Evolutionary conservation across 2,329 filamentous ascomycete genomes (phyloP).

Genomic region (Ceratocystis albifundus): DNA sequence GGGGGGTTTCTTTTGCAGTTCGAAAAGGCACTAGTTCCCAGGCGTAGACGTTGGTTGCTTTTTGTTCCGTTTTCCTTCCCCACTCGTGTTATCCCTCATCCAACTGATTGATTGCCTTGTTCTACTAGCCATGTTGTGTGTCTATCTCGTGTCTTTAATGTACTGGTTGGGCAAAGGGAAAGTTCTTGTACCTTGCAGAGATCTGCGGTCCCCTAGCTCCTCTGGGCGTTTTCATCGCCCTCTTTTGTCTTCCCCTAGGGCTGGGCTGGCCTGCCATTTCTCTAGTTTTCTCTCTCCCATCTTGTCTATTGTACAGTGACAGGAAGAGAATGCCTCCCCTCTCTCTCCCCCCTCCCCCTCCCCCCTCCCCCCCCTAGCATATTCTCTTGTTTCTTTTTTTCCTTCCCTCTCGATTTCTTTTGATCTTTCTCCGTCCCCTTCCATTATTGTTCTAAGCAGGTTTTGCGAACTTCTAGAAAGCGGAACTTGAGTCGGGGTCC

Average conservation of each 20-base stretch:
- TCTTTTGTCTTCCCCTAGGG: too few relatives aligned
- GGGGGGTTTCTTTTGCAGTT: too few relatives aligned
- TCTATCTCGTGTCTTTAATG: background rate
- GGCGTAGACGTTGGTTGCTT: background rate
- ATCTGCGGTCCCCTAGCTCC: background rate
- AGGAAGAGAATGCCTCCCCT: too few relatives aligned
- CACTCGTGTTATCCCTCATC: background rate
- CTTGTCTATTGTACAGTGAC: too few relatives aligned
- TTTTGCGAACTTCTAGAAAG: background rate
- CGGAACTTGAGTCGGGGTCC: background rate
- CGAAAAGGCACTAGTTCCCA: background rate
- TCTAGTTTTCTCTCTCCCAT: too few relatives aligned
- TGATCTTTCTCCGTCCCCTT: background rate
- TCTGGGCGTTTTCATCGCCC: too few relatives aligned
- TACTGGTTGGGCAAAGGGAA: background rate
- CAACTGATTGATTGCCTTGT: background rate
- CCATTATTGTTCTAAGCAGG: background rate
- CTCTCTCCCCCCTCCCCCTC: too few relatives aligned
- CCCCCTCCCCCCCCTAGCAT: too few relatives aligned
- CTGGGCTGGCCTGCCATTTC: too few relatives aligned
- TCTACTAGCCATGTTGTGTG: background rate
- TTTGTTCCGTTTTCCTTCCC: background rate
- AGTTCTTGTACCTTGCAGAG: background rate
- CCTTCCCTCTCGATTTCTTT: background rate
- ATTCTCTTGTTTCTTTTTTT: background rate